phyloP scores from a whole-genome alignment of 257 asterid genomes.

The Gentiana straminea region DNA sequence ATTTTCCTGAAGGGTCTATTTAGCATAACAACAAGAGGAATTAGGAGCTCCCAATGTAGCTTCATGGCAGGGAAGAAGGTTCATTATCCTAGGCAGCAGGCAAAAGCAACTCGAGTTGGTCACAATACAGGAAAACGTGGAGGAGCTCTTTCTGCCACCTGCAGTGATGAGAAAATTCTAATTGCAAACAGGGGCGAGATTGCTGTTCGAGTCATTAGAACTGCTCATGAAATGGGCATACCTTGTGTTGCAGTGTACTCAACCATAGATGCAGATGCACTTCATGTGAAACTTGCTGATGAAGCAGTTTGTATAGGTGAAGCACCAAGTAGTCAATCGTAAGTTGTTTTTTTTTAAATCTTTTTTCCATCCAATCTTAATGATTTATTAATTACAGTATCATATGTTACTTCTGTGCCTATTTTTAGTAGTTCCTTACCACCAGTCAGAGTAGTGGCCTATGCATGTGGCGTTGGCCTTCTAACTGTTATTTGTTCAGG shows the following conservation, averaged over 20 bases:
- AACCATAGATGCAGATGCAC: slow-evolving; percentile 92
- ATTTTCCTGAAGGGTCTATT: slow-evolving; percentile 49
- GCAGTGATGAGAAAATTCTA: slow-evolving; percentile 66
- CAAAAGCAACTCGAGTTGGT: slow-evolving; percentile 34
- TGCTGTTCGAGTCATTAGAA: slow-evolving; percentile 93
- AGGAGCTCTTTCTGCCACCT: slow-evolving; percentile 57
- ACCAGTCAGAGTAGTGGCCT: no score
- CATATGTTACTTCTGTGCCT: neutral
- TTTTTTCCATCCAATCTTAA: no score
- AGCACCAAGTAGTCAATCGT: slow-evolving; percentile 99
- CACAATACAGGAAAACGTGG: slow-evolving; percentile 44
- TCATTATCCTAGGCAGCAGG: slow-evolving; percentile 46
- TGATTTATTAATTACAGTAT: no score
- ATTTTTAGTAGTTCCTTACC: no score
- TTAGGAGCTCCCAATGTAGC: slow-evolving; percentile 77
- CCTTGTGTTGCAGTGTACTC: slow-evolving; percentile 98
- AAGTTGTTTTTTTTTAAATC: slow-evolving; percentile 28
- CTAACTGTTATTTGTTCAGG: no score
- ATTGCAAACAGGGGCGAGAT: slow-evolving; percentile 99
- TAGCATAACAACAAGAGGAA: slow-evolving; percentile 37
- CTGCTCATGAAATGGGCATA: slow-evolving; percentile 99
- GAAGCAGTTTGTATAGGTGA: slow-evolving; percentile 98
- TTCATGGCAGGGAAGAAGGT: slow-evolving; percentile 57
- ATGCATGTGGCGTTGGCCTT: no score
- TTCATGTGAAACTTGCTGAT: slow-evolving; percentile 95